Percentiles rank a stretch among this genome's conserved stretches.
phyloP scores from a whole-genome alignment of 2,329 filamentous ascomycete genomes.

The Botrytis elliptica region DNA sequence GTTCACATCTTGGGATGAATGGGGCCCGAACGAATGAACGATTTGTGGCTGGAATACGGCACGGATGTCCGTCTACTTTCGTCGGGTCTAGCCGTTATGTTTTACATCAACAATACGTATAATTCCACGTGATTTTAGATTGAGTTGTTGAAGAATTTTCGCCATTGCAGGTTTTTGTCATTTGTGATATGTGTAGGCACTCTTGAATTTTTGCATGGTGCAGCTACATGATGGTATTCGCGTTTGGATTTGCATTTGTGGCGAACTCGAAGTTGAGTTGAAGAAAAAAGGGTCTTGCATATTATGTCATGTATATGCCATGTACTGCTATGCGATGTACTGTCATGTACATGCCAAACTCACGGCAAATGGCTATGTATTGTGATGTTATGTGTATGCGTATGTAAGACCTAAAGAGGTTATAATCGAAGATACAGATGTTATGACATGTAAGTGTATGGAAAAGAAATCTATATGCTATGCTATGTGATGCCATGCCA shows the following conservation, averaged over 20 bases:
- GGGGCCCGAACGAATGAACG: background rate
- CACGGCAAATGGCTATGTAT: background rate
- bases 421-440: background rate
- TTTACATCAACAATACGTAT: background rate
- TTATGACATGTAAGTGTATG: background rate
- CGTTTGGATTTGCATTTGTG: background rate
- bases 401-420: background rate
- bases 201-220: background rate
- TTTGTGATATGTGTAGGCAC: background rate
- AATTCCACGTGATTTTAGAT: conserved; percentile 10
- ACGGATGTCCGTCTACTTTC: background rate
- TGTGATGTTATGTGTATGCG: background rate
- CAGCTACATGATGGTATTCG: background rate
- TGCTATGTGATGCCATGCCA: background rate
- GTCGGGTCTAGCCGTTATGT: background rate
- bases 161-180: background rate
- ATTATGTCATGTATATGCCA: conserved; percentile 1
- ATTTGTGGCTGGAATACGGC: conserved; percentile 4
- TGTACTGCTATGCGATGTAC: background rate
- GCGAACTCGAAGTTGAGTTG: background rate
- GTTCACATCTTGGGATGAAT: background rate
- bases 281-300: background rate
- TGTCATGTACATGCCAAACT: conserved; percentile 1
- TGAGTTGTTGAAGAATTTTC: conserved; percentile 9
- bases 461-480: background rate